Evolutionary conservation across 495 filamentous ascomycete genomes (phyloP).

Genomic region (Penicillium canariense): DNA sequence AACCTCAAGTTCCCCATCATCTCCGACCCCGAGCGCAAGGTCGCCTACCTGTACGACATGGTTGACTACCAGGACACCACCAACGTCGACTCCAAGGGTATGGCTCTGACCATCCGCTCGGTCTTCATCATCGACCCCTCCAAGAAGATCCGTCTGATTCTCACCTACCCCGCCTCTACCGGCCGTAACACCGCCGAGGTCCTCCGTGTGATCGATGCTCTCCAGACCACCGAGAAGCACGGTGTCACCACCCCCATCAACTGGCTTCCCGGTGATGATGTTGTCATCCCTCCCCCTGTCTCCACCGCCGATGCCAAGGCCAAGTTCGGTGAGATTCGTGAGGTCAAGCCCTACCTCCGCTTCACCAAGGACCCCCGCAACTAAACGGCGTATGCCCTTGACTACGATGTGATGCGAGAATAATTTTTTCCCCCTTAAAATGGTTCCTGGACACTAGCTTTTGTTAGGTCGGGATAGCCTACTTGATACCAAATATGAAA

Average conservation of each 20-base stretch:
- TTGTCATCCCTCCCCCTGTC: constrained; percentile 64
- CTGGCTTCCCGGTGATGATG: constrained; percentile 63
- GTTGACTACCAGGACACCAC: constrained; percentile 55
- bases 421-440: not conserved
- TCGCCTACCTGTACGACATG: constrained; percentile 69
- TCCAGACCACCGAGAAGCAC: constrained; percentile 62
- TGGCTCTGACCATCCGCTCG: constrained; percentile 65
- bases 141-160: constrained; percentile 66
- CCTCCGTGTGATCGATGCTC: constrained; percentile 61
- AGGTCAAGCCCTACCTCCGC: constrained; percentile 60
- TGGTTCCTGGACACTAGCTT: constrained; percentile 2
- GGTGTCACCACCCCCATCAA: constrained; percentile 64
- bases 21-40: constrained; percentile 62
- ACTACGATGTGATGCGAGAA: constrained; percentile 21
- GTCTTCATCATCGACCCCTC: constrained; percentile 69
- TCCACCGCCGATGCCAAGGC: constrained; percentile 61
- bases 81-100: constrained; percentile 56
- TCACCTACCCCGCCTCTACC: constrained; percentile 66
- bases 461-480: constrained; percentile 10
- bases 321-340: constrained; percentile 65
- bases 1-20: constrained; percentile 66
- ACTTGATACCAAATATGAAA: constrained; percentile 26
- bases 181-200: constrained; percentile 66
- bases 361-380: constrained; percentile 43
- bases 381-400: constrained; percentile 23